Conservation (phyloP, 352 stramenopile genomes). For the Pythium phragmiticola region DNA sequence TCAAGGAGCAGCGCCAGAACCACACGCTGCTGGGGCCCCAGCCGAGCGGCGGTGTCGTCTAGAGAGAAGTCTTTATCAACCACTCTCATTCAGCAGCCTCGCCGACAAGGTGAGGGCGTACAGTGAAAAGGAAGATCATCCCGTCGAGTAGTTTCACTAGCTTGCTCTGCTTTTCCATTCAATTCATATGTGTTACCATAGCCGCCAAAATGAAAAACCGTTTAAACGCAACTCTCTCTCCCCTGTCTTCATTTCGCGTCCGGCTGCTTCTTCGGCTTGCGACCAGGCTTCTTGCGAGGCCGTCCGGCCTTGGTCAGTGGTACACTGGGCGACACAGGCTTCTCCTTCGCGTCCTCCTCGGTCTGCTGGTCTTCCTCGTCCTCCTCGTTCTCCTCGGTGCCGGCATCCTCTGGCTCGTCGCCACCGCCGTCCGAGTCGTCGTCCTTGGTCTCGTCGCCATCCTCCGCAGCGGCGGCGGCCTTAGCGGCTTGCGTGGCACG, state of each 20-base stretch:
- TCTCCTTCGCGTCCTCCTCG: constrained; percentile 15
- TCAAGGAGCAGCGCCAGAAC: constrained; percentile 67
- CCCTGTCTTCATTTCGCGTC: constrained; percentile 3
- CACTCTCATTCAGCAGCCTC: too few species aligned
- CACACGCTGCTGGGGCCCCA: constrained; percentile 63
- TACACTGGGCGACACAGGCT: constrained; percentile 6
- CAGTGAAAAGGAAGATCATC: too few species aligned
- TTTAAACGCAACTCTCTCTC: not conserved
- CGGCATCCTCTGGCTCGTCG: constrained; percentile 12
- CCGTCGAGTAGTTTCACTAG: not conserved
- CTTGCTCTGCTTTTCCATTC: constrained; percentile 6
- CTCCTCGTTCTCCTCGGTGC: constrained; percentile 25
- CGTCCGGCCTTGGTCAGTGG: constrained; percentile 43
- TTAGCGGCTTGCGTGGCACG: constrained; percentile 38
- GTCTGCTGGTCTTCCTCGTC: constrained; percentile 24
- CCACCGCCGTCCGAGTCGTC: constrained; percentile 17
- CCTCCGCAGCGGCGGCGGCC: constrained; percentile 25
- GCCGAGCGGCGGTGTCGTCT: constrained; percentile 68
- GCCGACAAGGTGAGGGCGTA: too few species aligned
- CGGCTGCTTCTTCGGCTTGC: constrained; percentile 37
- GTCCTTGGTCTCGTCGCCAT: constrained; percentile 20
- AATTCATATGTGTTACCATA: constrained; percentile 21
- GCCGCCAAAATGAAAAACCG: constrained; percentile 11
- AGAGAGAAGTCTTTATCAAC: constrained; percentile 10
- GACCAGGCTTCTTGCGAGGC: constrained; percentile 51